Conservation (phyloP, 805 yeast genomes). For the Candida suzukii region DNA sequence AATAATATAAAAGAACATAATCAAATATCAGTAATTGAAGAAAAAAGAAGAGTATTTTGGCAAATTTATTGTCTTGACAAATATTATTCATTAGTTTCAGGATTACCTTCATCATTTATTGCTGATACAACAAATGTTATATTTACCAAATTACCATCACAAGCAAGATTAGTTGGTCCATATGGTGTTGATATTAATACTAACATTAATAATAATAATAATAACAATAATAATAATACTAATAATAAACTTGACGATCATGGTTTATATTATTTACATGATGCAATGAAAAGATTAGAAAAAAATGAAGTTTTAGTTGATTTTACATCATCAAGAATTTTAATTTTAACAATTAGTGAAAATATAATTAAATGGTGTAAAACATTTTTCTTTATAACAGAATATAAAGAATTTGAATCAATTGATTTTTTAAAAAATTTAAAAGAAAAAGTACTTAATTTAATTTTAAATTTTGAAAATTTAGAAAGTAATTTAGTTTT, state of each 20-base stretch:
- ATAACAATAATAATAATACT: no score
- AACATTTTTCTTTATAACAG: slow-evolving; percentile 22
- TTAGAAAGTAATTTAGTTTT: slow-evolving; percentile 20
- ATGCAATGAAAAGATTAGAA: slow-evolving; percentile 23
- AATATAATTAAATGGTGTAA: slow-evolving; percentile 26
- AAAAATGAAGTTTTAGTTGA: slow-evolving; percentile 20
- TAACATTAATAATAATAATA: no score
- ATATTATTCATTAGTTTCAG: slow-evolving; percentile 25
- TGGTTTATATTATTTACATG: slow-evolving; percentile 17
- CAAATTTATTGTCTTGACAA: slow-evolving; percentile 22
- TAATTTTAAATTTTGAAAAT: slow-evolving; percentile 19
- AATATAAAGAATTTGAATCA: slow-evolving; percentile 15
- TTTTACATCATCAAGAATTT: slow-evolving; percentile 18
- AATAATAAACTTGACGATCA: slow-evolving; percentile 1
- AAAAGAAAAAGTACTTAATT: slow-evolving; percentile 17
- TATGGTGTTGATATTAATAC: slow-evolving; percentile 3
- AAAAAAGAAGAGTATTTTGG: slow-evolving; percentile 25
- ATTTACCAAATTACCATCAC: slow-evolving; percentile 20
- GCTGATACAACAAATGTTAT: slow-evolving; percentile 19
- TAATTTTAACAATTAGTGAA: slow-evolving; percentile 22
- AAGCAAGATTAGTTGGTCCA: neutral
- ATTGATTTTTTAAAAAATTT: slow-evolving; percentile 13
- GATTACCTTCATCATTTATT: slow-evolving; percentile 22
- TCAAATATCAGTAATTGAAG: slow-evolving; percentile 20
- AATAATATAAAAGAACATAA: slow-evolving; percentile 8